Conservation (phyloP, 441 rosid genomes). For the Gossypium trilobum region DNA sequence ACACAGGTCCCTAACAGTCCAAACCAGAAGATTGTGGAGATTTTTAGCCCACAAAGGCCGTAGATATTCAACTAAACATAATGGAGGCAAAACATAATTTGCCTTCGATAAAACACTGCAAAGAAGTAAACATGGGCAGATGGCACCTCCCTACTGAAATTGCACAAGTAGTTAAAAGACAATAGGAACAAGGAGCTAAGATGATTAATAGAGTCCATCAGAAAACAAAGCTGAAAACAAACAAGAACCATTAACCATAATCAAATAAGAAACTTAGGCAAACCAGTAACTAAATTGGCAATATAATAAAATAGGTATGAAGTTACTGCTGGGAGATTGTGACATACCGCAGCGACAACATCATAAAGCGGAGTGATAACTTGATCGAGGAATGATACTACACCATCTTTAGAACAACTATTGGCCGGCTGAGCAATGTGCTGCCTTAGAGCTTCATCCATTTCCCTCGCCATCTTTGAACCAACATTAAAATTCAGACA, state of each 20-base stretch:
- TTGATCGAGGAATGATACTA: conserved; percentile 60
- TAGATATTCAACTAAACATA: background rate
- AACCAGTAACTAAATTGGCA: background rate
- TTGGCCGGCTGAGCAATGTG: conserved; percentile 65
- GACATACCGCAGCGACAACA: conserved; percentile 75
- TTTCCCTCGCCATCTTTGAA: conserved; percentile 83
- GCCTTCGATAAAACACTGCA: background rate
- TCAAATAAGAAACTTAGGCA: background rate
- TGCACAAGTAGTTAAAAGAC: background rate
- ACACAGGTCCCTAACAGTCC: background rate
- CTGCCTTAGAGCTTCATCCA: conserved; percentile 74
- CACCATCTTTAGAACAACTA: conserved; percentile 58
- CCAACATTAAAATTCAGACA: background rate
- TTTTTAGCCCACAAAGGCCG: background rate
- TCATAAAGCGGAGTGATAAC: conserved; percentile 77
- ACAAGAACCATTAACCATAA: background rate
- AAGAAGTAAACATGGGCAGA: background rate
- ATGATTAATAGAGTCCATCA: background rate
- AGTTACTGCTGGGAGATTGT: conserved; percentile 5
- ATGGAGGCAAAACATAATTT: background rate
- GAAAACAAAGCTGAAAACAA: background rate
- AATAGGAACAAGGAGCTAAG: background rate
- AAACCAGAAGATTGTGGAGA: background rate
- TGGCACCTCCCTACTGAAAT: background rate
- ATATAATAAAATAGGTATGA: background rate